Evolutionary conservation across 345 rosid genomes (phyloP).

Genomic region (Camelina neglecta): DNA sequence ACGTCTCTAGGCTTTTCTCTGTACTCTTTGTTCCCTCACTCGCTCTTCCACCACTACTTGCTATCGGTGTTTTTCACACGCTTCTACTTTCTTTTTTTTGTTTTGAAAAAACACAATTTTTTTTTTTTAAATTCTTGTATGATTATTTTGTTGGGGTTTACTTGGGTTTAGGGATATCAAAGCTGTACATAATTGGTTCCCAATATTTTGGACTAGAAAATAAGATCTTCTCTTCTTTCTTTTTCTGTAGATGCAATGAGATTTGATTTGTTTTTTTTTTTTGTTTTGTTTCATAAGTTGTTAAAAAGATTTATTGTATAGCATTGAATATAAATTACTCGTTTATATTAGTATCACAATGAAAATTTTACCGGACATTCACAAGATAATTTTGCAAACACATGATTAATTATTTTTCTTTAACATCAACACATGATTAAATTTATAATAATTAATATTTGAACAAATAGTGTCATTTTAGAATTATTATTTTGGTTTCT

Average conservation of each 20-base stretch:
- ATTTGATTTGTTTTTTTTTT: neutral
- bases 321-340: no score
- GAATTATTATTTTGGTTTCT: no score
- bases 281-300: neutral
- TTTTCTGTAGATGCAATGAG: neutral
- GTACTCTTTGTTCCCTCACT: slow-evolving; percentile 49
- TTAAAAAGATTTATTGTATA: neutral
- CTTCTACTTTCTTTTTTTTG: neutral
- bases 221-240: neutral
- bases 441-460: no score
- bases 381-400: no score
- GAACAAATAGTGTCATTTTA: neutral
- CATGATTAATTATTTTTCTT: neutral
- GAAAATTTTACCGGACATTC: no score
- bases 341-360: neutral
- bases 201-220: neutral
- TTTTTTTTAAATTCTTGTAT: no score
- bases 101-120: neutral
- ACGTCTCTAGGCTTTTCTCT: slow-evolving; percentile 62
- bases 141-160: neutral
- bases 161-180: slow-evolving; percentile 6
- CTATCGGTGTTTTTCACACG: slow-evolving; percentile 1
- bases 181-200: neutral
- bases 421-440: no score
- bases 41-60: slow-evolving; percentile 22